Percentiles rank a stretch among this genome's conserved stretches.
These are phyloP conservation scores for Helicocarpus griseus DNA, from an alignment of 2,329 filamentous ascomycete genomes.

Conservation along the genomic window DNA sequence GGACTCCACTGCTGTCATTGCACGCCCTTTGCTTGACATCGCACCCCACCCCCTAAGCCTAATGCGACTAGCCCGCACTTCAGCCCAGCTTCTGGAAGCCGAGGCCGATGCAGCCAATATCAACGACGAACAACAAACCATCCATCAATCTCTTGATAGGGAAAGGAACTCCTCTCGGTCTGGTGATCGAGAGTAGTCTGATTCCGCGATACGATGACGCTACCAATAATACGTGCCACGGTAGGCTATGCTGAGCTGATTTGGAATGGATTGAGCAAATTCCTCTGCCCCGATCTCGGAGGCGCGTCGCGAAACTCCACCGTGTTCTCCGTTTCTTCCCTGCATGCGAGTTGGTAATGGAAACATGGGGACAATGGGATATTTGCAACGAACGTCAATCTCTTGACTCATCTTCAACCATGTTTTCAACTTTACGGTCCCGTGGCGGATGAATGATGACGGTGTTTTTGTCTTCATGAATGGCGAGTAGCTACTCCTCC, in stretches of 20 bases:
- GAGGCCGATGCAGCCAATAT: neutral
- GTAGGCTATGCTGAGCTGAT: neutral
- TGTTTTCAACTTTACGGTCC: too few species aligned
- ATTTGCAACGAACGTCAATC: too few species aligned
- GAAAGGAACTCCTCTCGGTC: neutral
- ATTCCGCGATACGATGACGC: neutral
- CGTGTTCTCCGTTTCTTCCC: neutral
- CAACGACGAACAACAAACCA: too few species aligned
- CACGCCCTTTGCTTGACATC: constrained; percentile 10
- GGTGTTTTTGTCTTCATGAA: too few species aligned
- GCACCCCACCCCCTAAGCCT: constrained; percentile 1
- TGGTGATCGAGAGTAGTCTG: neutral
- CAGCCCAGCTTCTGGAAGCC: neutral
- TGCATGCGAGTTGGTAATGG: too few species aligned
- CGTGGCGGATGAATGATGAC: too few species aligned
- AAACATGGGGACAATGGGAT: too few species aligned
- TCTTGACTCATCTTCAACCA: too few species aligned
- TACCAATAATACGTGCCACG: neutral
- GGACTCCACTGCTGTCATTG: neutral
- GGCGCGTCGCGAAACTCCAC: neutral
- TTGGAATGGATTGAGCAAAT: too few species aligned
- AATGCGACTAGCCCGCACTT: neutral
- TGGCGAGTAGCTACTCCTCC: too few species aligned
- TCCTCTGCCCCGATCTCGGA: neutral
- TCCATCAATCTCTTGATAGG: neutral